Evolutionary conservation across 1,284 basidiomycete genomes (phyloP).

Genomic region (Ustilago sp.): DNA sequence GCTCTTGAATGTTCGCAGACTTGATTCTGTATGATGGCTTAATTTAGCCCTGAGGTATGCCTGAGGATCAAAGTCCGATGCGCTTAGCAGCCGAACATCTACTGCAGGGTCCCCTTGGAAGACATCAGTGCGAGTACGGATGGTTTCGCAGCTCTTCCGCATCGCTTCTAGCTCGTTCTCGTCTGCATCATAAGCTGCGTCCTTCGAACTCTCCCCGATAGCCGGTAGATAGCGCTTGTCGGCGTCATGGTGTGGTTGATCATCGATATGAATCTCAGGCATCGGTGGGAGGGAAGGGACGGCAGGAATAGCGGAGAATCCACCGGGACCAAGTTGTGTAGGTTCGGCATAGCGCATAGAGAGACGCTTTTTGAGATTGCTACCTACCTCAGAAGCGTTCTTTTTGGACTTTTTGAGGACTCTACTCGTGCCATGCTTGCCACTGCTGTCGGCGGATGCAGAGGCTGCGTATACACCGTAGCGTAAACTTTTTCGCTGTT

Average conservation of each 20-base stretch:
- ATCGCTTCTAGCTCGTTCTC: conserved; percentile 32
- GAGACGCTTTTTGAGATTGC: conserved; percentile 66
- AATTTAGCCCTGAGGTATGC: conserved; percentile 59
- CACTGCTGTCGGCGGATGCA: background rate
- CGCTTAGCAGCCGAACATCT: conserved; percentile 54
- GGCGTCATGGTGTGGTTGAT: conserved; percentile 22
- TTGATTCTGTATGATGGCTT: conserved; percentile 58
- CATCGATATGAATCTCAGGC: conserved; percentile 35
- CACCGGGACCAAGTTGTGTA: conserved; percentile 56
- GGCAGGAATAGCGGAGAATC: conserved; percentile 45
- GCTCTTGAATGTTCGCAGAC: conserved; percentile 48
- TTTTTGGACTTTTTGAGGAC: conserved; percentile 51
- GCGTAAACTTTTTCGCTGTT: conserved; percentile 10
- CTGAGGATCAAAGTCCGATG: conserved; percentile 64
- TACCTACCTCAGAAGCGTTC: conserved; percentile 60
- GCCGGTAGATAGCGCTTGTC: conserved; percentile 16
- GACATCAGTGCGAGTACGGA: conserved; percentile 30
- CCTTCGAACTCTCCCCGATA: conserved; percentile 46
- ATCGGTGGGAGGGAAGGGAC: conserved; percentile 48
- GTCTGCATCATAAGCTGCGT: conserved; percentile 33
- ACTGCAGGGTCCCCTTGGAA: conserved; percentile 54
- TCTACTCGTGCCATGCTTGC: conserved; percentile 4
- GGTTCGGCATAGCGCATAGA: conserved; percentile 68
- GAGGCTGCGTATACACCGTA: conserved; percentile 4
- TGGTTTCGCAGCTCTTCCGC: conserved; percentile 31